A percentile compares a stretch with the other conserved stretches of the same genome.
Evolutionary conservation across 441 rosid species (phyloP).

Genomic region (Adansonia madagascariensis): DNA sequence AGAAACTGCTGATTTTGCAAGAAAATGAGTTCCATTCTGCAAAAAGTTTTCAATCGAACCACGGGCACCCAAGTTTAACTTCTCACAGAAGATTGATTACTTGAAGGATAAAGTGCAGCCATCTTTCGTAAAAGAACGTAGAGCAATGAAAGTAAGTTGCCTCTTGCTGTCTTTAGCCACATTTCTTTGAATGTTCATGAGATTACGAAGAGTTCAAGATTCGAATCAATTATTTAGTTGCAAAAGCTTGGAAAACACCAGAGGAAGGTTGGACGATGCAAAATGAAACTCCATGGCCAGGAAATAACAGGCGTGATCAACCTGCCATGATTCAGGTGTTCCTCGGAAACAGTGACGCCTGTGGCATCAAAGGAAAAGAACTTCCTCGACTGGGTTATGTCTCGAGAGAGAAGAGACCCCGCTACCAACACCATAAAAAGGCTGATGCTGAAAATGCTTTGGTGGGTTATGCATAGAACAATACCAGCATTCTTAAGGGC

Average conservation of each 20-base stretch:
- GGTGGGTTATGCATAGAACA: conserved; percentile 44
- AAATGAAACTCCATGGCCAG: conserved; percentile 97
- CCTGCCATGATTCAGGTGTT: conserved; percentile 98
- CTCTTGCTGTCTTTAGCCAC: background rate
- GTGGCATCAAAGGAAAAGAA: conserved; percentile 81
- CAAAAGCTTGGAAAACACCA: conserved; percentile 90
- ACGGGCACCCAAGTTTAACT: conserved; percentile 92
- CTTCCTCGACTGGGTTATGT: conserved; percentile 88
- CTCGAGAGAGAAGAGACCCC: conserved; percentile 93
- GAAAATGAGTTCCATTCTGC: conserved; percentile 99
- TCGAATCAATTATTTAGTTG: conserved; percentile 79
- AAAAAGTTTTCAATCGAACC: conserved; percentile 83
- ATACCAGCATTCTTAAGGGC: background rate
- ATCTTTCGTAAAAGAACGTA: conserved; percentile 93
- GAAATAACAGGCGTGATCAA: conserved; percentile 88
- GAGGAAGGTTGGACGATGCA: conserved; percentile 98
- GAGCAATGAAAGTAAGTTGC: conserved; percentile 88
- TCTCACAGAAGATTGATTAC: conserved; percentile 95
- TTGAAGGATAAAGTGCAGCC: conserved; percentile 93
- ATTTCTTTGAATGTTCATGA: conserved; percentile 31
- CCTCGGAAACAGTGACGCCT: conserved; percentile 84
- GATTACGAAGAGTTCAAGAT: conserved; percentile 92
- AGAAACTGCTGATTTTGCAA: conserved; percentile 89
- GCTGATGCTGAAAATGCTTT: conserved; percentile 95
- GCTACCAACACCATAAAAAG: conserved; percentile 90